Base-by-base conservation (phyloP, 2,329 filamentous ascomycete species). In the Blastomyces gilchristii region DNA sequence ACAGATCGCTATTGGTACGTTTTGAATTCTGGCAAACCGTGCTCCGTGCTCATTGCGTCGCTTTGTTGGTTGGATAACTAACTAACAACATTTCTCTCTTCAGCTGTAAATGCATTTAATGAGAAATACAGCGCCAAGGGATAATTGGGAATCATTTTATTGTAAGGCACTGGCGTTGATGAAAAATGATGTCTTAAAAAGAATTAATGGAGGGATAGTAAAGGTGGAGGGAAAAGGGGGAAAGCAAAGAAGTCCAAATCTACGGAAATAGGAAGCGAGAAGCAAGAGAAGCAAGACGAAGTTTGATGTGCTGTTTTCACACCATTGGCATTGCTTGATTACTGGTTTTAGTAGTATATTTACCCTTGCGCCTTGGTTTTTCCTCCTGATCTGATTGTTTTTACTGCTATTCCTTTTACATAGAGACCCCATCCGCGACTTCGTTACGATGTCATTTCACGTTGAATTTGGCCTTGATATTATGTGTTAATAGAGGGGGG, bases 101-200 rank as follows among this genome's bases (percentile, higher is more conserved):
- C 58, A 73, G 85, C 84, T 67, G 85, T 87, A 41, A 87, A 86
- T 77, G 84, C 85, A 61, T 87, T 85, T 72, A 87, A 87, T 71
- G 85, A 87, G 70, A 83, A 82, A 72, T 86, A 85, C 77, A 86
- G 85, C 74, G 82, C 82, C 22, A 84, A 83, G 73, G 82, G 83
- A 64, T 81, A 71, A 65, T 62, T 64, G 22, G 25, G 14, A 52
- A 28, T 7, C 12, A 16, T 28, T 52, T 31, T 16, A 31, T 16
- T 25, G 12, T 31, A 31, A 14, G 5, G 11, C 25, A 28, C 49
- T 50, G 6, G 12, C n/a, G n/a, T 43, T 16, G 37, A 43, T 43
- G 37, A 39, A 34, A 34, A 37, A 22, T n/a, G 18, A 34, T 22
- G n/a, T 22, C 14, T 34, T 54, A 37, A 37, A 22, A n/a, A 22